These are phyloP conservation scores for Aspergillus nidulans DNA, from an alignment of 495 filamentous ascomycete species.

Conservation along the genomic window DNA sequence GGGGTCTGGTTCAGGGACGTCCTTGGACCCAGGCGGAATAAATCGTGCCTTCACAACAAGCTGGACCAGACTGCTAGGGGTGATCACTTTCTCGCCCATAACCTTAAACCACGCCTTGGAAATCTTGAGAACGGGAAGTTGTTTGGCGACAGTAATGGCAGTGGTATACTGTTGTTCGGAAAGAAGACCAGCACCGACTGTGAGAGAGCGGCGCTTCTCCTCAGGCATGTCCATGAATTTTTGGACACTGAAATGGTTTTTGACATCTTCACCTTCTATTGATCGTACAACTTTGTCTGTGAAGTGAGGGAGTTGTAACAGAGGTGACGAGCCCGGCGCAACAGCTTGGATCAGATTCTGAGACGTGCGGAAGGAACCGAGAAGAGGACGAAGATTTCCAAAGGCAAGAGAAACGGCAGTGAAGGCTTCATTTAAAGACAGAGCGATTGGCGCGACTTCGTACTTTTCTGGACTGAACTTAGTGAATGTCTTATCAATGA, in stretches of 20 bases:
- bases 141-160: constrained; percentile 69
- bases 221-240: constrained; percentile 82
- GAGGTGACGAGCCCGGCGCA: constrained; percentile 74
- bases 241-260: constrained; percentile 73
- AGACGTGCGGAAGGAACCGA: constrained; percentile 74
- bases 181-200: constrained; percentile 65
- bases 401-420: constrained; percentile 82
- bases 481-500: not conserved
- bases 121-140: constrained; percentile 77
- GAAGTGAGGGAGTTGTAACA: constrained; percentile 89
- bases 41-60: constrained; percentile 94
- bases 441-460: constrained; percentile 80
- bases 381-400: constrained; percentile 73
- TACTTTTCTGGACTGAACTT: constrained; percentile 49
- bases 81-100: constrained; percentile 85
- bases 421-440: constrained; percentile 80
- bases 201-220: constrained; percentile 62
- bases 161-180: constrained; percentile 70
- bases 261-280: constrained; percentile 68
- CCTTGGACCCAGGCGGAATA: constrained; percentile 73
- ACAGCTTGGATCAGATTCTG: constrained; percentile 89
- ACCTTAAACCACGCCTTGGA: constrained; percentile 99
- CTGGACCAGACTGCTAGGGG: constrained; percentile 87
- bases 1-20: constrained; percentile 68
- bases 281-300: constrained; percentile 68